These are phyloP conservation scores for Saccharomycopsis oosterbeekiorum DNA, from an alignment of 805 yeast species.

Conservation along the genomic window DNA sequence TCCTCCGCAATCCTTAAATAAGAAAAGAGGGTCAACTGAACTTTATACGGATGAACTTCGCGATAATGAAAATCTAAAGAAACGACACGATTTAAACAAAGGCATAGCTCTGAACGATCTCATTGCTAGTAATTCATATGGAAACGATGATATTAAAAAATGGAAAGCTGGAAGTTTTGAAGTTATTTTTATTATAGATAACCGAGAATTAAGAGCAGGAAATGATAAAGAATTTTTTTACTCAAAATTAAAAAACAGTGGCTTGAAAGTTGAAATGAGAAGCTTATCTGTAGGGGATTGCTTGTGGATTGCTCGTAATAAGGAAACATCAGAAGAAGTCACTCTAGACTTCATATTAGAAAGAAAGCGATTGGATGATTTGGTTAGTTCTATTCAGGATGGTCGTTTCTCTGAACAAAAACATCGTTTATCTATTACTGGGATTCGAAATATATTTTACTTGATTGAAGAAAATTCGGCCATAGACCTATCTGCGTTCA, in stretches of 20 bases:
- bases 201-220: conserved; percentile 66
- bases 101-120: neutral
- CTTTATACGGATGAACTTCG: neutral
- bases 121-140: neutral
- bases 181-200: conserved; percentile 60
- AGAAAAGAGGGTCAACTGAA: conserved; percentile 18
- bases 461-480: conserved; percentile 66
- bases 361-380: conserved; percentile 81
- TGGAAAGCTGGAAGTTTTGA: conserved; percentile 61
- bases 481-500: conserved; percentile 35
- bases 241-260: conserved; percentile 38
- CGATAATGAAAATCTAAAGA: conserved; percentile 4
- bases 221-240: conserved; percentile 63
- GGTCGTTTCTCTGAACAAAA: conserved; percentile 89
- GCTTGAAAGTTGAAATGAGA: conserved; percentile 41
- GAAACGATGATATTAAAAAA: conserved; percentile 21
- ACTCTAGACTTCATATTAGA: conserved; percentile 80
- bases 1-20: conserved; percentile 10
- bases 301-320: conserved; percentile 75
- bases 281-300: conserved; percentile 79
- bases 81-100: neutral
- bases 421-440: conserved; percentile 58
- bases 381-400: conserved; percentile 72
- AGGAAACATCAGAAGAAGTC: conserved; percentile 45
- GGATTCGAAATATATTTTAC: conserved; percentile 58